Conservation (phyloP, 371 early-diverging fungal genomes). For the Phascolomyces articulosus region DNA sequence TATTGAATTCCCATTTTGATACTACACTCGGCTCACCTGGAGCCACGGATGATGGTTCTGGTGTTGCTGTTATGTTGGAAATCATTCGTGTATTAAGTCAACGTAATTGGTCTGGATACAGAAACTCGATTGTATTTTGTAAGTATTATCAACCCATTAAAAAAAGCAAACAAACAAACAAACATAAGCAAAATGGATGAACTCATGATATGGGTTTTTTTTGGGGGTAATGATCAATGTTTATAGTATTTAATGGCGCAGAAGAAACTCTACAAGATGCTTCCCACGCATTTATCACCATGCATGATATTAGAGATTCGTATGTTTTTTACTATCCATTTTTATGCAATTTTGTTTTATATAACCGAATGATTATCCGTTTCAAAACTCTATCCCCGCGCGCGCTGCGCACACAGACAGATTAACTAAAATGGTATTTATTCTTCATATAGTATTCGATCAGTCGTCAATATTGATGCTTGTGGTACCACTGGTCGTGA, state of each 20-base stretch:
- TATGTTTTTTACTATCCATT: no score
- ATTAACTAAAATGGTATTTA: not conserved
- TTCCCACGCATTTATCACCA: conserved; percentile 74
- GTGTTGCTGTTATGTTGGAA: conserved; percentile 77
- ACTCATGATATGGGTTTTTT: not conserved
- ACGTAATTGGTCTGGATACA: conserved; percentile 50
- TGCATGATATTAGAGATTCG: conserved; percentile 61
- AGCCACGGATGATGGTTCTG: conserved; percentile 73
- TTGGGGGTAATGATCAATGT: not conserved
- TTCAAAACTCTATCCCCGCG: no score
- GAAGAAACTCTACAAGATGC: conserved; percentile 83
- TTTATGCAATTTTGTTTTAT: no score
- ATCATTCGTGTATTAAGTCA: conserved; percentile 64
- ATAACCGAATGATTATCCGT: no score
- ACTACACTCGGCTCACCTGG: conserved; percentile 65
- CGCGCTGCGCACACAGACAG: no score
- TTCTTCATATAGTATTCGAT: conserved; percentile 43
- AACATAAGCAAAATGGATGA: not conserved
- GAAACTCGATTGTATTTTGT: conserved; percentile 65
- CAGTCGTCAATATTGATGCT: conserved; percentile 77
- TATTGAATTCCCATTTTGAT: conserved; percentile 77
- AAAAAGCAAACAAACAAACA: no score
- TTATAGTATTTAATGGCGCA: conserved; percentile 76
- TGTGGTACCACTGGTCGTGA: conserved; percentile 75
- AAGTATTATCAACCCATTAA: no score